Evolutionary conservation across 169 alveolate species (phyloP), one percentile per base, ranked within the genome.

Genomic region (Plasmodium falciparum): DNA sequence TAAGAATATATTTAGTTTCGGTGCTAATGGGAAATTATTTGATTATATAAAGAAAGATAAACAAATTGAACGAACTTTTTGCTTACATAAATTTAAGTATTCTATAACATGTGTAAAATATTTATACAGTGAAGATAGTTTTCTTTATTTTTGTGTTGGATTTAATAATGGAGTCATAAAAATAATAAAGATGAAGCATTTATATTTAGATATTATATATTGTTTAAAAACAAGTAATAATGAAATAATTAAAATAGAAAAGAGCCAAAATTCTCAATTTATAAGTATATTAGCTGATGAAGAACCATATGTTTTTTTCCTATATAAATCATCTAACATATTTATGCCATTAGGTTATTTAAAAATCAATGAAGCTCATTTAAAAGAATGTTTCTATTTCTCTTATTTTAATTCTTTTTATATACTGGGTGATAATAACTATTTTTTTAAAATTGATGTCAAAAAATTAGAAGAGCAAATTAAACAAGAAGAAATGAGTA

Each of bases 191-290:
- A 33, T 78, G 24, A 78, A 78, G 26, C 69, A 78, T 59, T 61
- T 78, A 43, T 78, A 65, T 59, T 58, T 78, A 22, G 89, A 78
- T 52, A 61, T 78, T 26, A 58, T 78, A 3, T 65, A 43, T 33
- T 78, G 71, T 9, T 67, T 78, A 66, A 78, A 78, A 59, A 65
- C 76, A 9, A 78, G 89, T 70, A 78, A 78, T n/a, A 52, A 78
- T 33, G 17, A 71, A 13, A 78, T 78, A 11, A 8, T 78, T 9
- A 56, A 78, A 29, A 78, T 78, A 6, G 89, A 78, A 71, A 66
- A 65, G 8, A 66, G 76, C 33, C 39, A 39, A 39, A 17, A 52
- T 12, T 65, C 47, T 58, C 49, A 78, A 11, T 78, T 59, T 45
- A 78, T 78, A 78, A 65, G 74, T 15, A 59, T 78, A 43, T 26